phyloP scores from a whole-genome alignment of 306 rosid species.

The Mimosa bimucronata region DNA sequence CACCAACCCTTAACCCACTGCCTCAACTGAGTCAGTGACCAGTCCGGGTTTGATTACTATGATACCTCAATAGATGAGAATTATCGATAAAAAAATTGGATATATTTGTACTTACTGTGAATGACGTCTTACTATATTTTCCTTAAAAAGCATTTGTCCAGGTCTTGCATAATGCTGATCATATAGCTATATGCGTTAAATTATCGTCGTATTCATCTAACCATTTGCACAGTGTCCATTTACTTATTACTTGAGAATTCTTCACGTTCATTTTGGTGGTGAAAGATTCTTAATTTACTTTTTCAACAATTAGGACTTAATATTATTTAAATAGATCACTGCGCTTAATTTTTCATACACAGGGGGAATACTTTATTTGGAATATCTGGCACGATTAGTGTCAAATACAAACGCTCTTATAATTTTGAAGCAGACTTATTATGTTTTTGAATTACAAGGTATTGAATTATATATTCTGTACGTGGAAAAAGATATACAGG shows the following conservation, averaged over 20 bases:
- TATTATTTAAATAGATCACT: not conserved
- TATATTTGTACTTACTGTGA: not conserved
- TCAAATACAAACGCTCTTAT: not conserved
- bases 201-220: not conserved
- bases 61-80: too few species aligned
- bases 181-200: not conserved
- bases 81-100: not conserved
- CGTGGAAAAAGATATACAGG: too few species aligned
- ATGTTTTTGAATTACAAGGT: too few species aligned
- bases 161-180: not conserved
- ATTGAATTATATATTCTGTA: too few species aligned
- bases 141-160: not conserved
- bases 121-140: not conserved
- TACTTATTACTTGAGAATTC: not conserved
- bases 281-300: not conserved
- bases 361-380: not conserved
- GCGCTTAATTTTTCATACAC: not conserved
- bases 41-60: too few species aligned
- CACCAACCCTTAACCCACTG: too few species aligned
- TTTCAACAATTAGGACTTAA: not conserved
- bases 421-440: too few species aligned
- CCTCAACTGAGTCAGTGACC: too few species aligned
- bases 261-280: not conserved
- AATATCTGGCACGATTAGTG: not conserved
- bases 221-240: not conserved